Base-by-base conservation (phyloP, 805 yeast genomes). In the Nakazawaea ambrosiae region DNA sequence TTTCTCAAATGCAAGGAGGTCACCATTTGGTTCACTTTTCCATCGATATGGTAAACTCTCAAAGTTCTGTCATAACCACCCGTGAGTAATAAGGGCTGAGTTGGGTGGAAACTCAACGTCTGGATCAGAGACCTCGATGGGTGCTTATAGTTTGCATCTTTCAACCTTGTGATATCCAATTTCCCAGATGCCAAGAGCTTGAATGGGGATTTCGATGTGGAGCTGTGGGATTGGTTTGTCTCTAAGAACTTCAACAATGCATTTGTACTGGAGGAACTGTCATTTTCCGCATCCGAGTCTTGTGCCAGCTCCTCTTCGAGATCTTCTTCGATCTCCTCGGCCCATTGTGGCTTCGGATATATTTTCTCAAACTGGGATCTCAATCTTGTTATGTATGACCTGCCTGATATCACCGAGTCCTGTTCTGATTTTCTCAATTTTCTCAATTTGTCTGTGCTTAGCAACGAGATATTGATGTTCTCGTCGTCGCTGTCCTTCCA, bases 401-500 rank as follows among this genome's bases (percentile, higher is more conserved):
- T 57, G 39, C 61, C 70, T 44, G 42, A 53, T 38, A 54, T 50
- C 36, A 45, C 51, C 47, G 53, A 58, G 49, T 57, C 63, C 28
- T 44, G 47, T 37, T 60, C 79, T 0, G 73, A 55, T 33, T 68
- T 66, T 50, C 96, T 75, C 48, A 92, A 66, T 60, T 90, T 92
- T 46, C 73, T 78, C 23, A 81, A 58, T 47, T 73, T 75, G 45
- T 81, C 80, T 1, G 79, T 63, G 1, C 71, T 56, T 12, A 66
- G 53, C 22, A 92, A 58, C 2, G 92, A 74, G 5, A 90, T 68
- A 16, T 63, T 61, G 19, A 84, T 47, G 31, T 66, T 67, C 44
- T 89, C 97, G 56, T 92, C 98, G 51, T 89, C 97, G 41, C 94
- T 81, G 60, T 92, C 98, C 12, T 57, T 57, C 98, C 98, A 92